phyloP scores from a whole-genome alignment of 2,329 filamentous ascomycete species.

The Cytospora chrysosperma region DNA sequence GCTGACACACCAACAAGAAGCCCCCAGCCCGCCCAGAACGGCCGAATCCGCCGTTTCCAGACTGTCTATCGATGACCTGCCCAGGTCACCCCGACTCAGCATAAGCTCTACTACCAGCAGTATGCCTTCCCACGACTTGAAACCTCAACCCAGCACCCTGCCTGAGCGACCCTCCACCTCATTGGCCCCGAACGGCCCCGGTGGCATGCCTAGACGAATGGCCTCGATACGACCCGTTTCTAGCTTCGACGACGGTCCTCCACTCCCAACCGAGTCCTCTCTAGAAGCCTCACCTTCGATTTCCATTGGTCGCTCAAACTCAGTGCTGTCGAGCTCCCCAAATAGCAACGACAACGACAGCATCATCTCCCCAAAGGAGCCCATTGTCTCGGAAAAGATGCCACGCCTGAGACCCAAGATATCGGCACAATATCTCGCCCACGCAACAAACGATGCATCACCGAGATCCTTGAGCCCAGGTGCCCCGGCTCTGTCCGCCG shows the following conservation, averaged over 20 bases:
- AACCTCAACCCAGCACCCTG: slow-evolving; percentile 26
- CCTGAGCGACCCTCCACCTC: slow-evolving; percentile 29
- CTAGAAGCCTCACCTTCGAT: slow-evolving; percentile 38
- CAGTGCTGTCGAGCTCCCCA: slow-evolving; percentile 55
- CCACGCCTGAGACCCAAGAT: slow-evolving; percentile 39
- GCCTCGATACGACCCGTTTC: slow-evolving; percentile 55
- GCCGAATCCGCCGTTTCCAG: slow-evolving; percentile 22
- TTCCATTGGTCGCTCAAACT: slow-evolving; percentile 37
- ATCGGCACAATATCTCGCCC: slow-evolving; percentile 18
- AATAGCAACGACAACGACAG: slow-evolving; percentile 54
- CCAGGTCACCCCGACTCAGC: slow-evolving; percentile 21
- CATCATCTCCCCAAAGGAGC: slow-evolving; percentile 42
- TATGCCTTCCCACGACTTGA: slow-evolving; percentile 17
- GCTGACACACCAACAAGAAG: slow-evolving; percentile 25
- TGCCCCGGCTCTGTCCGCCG: slow-evolving; percentile 25
- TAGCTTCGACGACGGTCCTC: slow-evolving; percentile 47
- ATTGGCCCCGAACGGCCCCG: slow-evolving; percentile 25
- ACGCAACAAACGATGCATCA: slow-evolving; percentile 22
- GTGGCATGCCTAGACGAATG: slow-evolving; percentile 34
- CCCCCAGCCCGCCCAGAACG: slow-evolving; percentile 21
- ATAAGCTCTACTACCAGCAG: slow-evolving; percentile 15
- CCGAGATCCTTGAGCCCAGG: slow-evolving; percentile 21
- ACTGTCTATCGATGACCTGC: slow-evolving; percentile 20
- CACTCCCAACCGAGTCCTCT: slow-evolving; percentile 41
- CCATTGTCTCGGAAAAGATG: slow-evolving; percentile 33